Conservation (phyloP, 2,329 filamentous ascomycete species). For the Capronia coronata region DNA sequence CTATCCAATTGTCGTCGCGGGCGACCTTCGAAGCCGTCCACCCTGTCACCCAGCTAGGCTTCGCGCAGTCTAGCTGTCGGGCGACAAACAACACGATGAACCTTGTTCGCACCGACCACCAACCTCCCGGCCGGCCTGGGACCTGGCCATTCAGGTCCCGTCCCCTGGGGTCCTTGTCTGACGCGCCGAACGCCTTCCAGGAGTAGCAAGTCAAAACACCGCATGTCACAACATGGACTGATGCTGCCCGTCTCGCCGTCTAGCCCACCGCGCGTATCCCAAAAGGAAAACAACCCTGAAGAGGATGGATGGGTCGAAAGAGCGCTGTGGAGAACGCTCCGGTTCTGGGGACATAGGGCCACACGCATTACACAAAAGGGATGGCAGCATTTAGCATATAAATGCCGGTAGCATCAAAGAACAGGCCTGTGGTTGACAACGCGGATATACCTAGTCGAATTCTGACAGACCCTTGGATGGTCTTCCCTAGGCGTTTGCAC, state of each 20-base stretch:
- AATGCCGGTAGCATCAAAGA: background rate
- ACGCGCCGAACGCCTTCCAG: constrained; percentile 18
- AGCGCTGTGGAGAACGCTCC: background rate
- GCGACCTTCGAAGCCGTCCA: constrained; percentile 19
- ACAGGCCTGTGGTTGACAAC: too few species aligned
- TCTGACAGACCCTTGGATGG: too few species aligned
- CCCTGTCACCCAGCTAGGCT: background rate
- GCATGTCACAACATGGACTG: constrained; percentile 27
- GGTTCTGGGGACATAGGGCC: background rate
- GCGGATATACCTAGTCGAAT: too few species aligned
- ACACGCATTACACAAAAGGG: background rate
- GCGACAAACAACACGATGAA: constrained; percentile 2
- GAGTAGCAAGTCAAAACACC: constrained; percentile 19
- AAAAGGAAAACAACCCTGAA: constrained; percentile 1
- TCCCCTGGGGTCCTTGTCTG: constrained; percentile 11
- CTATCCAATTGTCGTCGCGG: background rate
- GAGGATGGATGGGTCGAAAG: background rate
- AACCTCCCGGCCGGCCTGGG: background rate
- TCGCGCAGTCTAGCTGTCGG: background rate
- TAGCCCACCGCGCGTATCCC: constrained; percentile 17
- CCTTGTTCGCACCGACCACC: constrained; percentile 12
- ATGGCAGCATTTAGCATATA: background rate
- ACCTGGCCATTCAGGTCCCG: background rate
- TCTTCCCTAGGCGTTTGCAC: background rate
- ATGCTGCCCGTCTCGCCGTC: constrained; percentile 19